A percentile compares a stretch with the other conserved stretches of the same genome.
Evolutionary conservation across 768 basidiomycete genomes (phyloP).

Genomic region (Russula griseocarnosa): DNA sequence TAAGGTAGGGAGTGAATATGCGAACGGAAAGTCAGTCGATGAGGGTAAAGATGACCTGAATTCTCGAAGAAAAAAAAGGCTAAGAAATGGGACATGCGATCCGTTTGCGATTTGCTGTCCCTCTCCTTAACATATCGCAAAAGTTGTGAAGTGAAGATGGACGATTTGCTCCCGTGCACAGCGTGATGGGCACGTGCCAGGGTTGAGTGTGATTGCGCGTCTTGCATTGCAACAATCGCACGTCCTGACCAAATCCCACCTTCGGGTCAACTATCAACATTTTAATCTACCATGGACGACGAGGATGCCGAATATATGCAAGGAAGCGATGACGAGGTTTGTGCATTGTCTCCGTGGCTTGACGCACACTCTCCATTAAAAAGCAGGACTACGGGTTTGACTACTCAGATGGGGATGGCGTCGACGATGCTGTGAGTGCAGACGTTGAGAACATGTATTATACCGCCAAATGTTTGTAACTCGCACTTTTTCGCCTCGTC

Average conservation of each 20-base stretch:
- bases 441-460: conserved; percentile 99
- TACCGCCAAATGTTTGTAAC: conserved; percentile 83
- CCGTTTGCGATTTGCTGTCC: neutral
- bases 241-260: neutral
- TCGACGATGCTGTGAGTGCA: conserved; percentile 70
- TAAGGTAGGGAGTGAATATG: neutral
- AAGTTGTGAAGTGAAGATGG: neutral
- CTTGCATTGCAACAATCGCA: neutral
- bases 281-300: conserved; percentile 63
- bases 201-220: neutral
- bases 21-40: neutral
- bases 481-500: neutral
- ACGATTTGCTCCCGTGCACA: neutral
- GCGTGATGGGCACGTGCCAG: conserved; percentile 13
- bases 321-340: conserved; percentile 79
- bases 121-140: neutral
- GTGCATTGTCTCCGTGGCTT: conserved; percentile 24
- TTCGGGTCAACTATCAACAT: conserved; percentile 1
- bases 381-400: conserved; percentile 89
- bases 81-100: neutral
- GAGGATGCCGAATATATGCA: conserved; percentile 95
- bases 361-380: conserved; percentile 11
- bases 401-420: conserved; percentile 89
- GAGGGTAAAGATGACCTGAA: neutral
- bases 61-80: neutral